These are phyloP conservation scores for Babesia bovis DNA, from an alignment of 169 alveolate species.

Conservation along the genomic window DNA sequence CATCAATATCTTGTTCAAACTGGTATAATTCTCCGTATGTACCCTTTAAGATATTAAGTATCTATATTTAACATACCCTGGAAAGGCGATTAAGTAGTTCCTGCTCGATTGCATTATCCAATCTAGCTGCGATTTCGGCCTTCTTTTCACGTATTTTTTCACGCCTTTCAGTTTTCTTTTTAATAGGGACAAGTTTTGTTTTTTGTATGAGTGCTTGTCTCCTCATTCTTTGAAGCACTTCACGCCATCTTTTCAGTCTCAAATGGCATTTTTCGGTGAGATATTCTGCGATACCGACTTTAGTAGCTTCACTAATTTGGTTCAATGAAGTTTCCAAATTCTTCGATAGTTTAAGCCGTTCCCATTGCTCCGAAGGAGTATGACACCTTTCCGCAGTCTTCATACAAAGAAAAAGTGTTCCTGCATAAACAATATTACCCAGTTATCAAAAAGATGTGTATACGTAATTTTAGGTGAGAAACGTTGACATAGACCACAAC, in stretches of 20 bases:
- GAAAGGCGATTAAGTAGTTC: constrained; percentile 92
- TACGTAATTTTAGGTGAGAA: too few species aligned
- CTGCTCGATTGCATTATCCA: constrained; percentile 94
- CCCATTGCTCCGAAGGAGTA: constrained; percentile 96
- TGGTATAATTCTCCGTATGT: constrained; percentile 60
- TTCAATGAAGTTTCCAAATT: constrained; percentile 88
- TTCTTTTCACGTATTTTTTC: constrained; percentile 94
- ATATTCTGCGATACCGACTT: constrained; percentile 90
- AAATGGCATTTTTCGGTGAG: constrained; percentile 95
- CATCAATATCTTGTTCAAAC: constrained; percentile 51
- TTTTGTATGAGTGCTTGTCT: constrained; percentile 74
- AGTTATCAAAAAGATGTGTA: too few species aligned
- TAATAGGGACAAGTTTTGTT: constrained; percentile 86
- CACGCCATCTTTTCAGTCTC: constrained; percentile 92
- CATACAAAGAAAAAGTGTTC: constrained; percentile 92
- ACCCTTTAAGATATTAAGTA: constrained; percentile 74
- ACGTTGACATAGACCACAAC: too few species aligned
- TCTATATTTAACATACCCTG: constrained; percentile 78
- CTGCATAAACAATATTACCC: constrained; percentile 72
- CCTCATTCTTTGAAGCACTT: constrained; percentile 92
- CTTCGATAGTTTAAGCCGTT: constrained; percentile 89
- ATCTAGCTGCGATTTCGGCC: constrained; percentile 96
- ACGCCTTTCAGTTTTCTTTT: constrained; percentile 97
- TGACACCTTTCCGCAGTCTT: constrained; percentile 98
- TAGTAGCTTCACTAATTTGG: constrained; percentile 90